phyloP scores from a whole-genome alignment of 192 early-diverging fungal genomes.

The Backusella sp. region DNA sequence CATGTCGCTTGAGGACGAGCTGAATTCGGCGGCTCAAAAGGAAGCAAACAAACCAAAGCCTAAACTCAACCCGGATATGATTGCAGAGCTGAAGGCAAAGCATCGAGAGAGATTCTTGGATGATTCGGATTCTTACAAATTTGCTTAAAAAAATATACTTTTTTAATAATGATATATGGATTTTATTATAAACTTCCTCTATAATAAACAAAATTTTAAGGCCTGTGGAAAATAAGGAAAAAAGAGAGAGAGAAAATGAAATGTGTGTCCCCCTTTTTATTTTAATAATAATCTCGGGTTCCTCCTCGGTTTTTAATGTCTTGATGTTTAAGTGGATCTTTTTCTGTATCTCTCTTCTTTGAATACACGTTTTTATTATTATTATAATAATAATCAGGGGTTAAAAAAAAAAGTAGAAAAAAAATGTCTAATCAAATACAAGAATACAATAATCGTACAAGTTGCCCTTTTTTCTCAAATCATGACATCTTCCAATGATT shows the following conservation, averaged over 20 bases:
- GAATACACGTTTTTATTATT: too few species aligned
- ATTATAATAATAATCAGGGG: too few species aligned
- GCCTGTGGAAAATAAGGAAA: neutral
- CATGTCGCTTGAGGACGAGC: neutral
- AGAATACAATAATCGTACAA: too few species aligned
- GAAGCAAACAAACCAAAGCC: neutral
- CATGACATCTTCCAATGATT: constrained; percentile 61
- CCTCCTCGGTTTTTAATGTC: too few species aligned
- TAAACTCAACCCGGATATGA: neutral
- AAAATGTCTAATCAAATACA: too few species aligned
- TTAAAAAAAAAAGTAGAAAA: neutral
- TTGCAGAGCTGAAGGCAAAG: constrained; percentile 14
- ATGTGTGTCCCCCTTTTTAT: neutral
- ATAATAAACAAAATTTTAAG: too few species aligned
- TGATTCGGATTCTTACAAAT: constrained; percentile 12
- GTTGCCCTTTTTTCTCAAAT: too few species aligned
- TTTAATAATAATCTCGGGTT: too few species aligned
- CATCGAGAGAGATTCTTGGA: neutral
- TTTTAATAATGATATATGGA: neutral
- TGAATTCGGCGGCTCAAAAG: neutral
- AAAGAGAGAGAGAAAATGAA: neutral
- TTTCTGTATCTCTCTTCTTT: too few species aligned
- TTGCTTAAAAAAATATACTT: constrained; percentile 1
- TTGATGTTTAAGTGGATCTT: too few species aligned
- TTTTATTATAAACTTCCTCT: too few species aligned